phyloP scores from a whole-genome alignment of 495 filamentous ascomycete genomes.

The Pyrenopolyporus hunteri region DNA sequence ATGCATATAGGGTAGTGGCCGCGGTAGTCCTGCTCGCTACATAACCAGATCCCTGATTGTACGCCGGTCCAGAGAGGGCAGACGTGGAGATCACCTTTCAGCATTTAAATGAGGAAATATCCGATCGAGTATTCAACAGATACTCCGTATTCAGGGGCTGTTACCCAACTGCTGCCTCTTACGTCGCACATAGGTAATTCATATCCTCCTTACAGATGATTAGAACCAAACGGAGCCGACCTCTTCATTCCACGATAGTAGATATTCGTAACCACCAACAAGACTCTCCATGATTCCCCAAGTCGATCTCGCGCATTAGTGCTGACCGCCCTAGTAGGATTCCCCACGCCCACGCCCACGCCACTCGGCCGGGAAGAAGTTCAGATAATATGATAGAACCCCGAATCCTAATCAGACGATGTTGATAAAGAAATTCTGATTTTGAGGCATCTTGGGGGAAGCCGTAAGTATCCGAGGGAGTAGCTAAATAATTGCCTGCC shows the following conservation, averaged over 20 bases:
- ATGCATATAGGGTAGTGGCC: not conserved
- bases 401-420: not conserved
- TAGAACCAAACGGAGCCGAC: slow-evolving; percentile 1
- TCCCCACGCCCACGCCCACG: slow-evolving; percentile 14
- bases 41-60: too few relatives aligned
- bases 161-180: not conserved
- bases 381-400: not conserved
- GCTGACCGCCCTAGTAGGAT: slow-evolving; percentile 11
- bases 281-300: slow-evolving; percentile 14
- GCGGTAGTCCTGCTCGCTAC: too few relatives aligned
- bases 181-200: not conserved
- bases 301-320: slow-evolving; percentile 36
- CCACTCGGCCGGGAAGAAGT: slow-evolving; percentile 11
- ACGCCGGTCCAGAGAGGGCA: too few relatives aligned
- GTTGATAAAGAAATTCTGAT: not conserved
- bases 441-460: not conserved
- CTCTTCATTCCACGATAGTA: slow-evolving; percentile 9
- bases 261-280: slow-evolving; percentile 5
- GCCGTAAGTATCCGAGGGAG: slow-evolving; percentile 15
- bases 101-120: not conserved
- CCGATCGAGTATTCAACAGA: not conserved
- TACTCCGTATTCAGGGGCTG: not conserved
- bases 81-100: not conserved
- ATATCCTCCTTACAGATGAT: not conserved
- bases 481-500: too few relatives aligned